Evolutionary conservation across 2,329 filamentous ascomycete species (phyloP).

Genomic region (Ilyonectria robusta): DNA sequence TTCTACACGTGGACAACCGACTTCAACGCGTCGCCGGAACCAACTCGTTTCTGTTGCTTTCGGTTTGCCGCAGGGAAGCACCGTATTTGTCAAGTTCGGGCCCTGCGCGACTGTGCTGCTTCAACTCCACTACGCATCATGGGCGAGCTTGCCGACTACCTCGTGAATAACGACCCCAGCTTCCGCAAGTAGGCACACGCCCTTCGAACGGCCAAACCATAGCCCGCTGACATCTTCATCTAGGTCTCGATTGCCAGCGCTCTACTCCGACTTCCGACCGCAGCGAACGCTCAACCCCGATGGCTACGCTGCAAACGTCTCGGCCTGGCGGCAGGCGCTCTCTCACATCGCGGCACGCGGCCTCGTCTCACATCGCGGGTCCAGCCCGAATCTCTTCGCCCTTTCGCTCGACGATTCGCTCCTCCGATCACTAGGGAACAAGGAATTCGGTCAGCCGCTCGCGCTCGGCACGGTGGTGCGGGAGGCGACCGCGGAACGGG

Average conservation of each 20-base stretch:
- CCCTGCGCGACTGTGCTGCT: slow-evolving; percentile 2
- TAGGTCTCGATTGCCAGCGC: slow-evolving; percentile 83
- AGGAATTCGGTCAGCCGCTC: slow-evolving; percentile 85
- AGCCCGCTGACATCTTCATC: slow-evolving; percentile 8
- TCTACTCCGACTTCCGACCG: slow-evolving; percentile 88
- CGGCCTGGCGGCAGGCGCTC: slow-evolving; percentile 84
- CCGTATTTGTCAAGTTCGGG: background rate
- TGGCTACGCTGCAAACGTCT: slow-evolving; percentile 84
- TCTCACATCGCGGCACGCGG: slow-evolving; percentile 78
- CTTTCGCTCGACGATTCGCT: slow-evolving; percentile 74
- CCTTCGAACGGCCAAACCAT: background rate
- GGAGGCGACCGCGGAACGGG: slow-evolving; percentile 79
- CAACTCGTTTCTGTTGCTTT: background rate
- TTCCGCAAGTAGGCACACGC: slow-evolving; percentile 66
- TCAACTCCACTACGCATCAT: slow-evolving; percentile 56
- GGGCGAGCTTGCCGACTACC: slow-evolving; percentile 78
- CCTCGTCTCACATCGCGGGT: slow-evolving; percentile 58
- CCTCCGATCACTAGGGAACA: slow-evolving; percentile 78
- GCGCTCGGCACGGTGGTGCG: slow-evolving; percentile 83
- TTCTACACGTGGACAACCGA: background rate
- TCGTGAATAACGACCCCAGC: slow-evolving; percentile 71
- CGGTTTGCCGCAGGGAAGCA: background rate
- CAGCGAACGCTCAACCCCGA: slow-evolving; percentile 86
- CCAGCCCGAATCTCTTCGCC: slow-evolving; percentile 63
- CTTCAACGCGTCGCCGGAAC: background rate